These are phyloP conservation scores for Lepiota brunneoincarnata DNA, from an alignment of 768 basidiomycete genomes.

Conservation along the genomic window DNA sequence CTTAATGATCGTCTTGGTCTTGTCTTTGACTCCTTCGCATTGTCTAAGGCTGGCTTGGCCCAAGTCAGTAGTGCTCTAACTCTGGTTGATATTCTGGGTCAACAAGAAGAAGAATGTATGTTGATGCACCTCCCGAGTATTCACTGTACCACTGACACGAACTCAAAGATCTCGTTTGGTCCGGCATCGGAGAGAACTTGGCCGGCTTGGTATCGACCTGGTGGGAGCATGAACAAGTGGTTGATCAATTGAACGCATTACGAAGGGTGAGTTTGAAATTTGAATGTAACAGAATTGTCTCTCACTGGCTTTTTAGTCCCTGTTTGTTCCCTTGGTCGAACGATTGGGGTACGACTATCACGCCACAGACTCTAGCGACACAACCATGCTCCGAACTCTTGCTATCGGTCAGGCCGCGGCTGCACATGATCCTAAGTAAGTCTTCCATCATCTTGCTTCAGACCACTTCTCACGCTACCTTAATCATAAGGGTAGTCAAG, in stretches of 20 bases:
- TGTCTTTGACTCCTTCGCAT: constrained; percentile 76
- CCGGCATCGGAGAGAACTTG: constrained; percentile 60
- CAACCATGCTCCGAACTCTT: constrained; percentile 68
- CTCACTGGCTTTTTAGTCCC: constrained; percentile 33
- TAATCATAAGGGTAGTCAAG: constrained; percentile 60
- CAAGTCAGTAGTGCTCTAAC: constrained; percentile 75
- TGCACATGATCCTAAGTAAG: constrained; percentile 27
- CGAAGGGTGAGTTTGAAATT: constrained; percentile 42
- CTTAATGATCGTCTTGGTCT: constrained; percentile 89
- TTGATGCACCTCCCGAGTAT: constrained; percentile 5
- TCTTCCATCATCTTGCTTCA: not conserved
- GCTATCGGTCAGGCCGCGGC: constrained; percentile 55
- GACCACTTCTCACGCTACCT: constrained; percentile 6
- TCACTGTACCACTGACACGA: not conserved
- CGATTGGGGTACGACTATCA: constrained; percentile 77
- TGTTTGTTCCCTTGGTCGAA: constrained; percentile 75
- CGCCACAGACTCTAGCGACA: constrained; percentile 63
- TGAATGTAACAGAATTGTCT: constrained; percentile 1
- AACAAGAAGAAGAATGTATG: constrained; percentile 76
- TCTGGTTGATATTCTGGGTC: constrained; percentile 59
- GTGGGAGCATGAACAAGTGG: constrained; percentile 74
- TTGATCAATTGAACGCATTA: constrained; percentile 56
- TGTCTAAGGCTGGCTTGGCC: constrained; percentile 79
- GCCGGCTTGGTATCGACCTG: constrained; percentile 57
- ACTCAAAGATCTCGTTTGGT: constrained; percentile 77